phyloP scores from a whole-genome alignment of 2,329 filamentous ascomycete genomes.

The Colletotrichum sp. region DNA sequence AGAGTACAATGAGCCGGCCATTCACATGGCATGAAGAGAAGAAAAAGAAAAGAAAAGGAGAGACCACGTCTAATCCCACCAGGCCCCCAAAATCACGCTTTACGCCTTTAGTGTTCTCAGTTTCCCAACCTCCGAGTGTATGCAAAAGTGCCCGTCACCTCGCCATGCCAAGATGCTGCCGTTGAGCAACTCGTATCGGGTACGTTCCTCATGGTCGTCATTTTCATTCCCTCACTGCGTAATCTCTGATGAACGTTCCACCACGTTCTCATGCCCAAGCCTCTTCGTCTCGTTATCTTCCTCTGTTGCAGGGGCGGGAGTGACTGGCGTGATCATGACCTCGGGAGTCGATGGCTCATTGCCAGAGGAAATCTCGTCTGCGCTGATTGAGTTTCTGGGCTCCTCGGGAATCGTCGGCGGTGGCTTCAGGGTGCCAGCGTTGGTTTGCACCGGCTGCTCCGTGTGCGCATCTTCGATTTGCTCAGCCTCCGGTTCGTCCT shows the following conservation, averaged over 20 bases:
- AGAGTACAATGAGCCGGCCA: constrained; percentile 13
- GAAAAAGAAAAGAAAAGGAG: background rate
- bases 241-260: constrained; percentile 37
- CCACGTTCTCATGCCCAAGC: constrained; percentile 43
- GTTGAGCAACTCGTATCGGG: background rate
- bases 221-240: constrained; percentile 31
- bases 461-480: constrained; percentile 36
- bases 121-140: constrained; percentile 14
- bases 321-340: constrained; percentile 55
- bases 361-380: constrained; percentile 3
- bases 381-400: constrained; percentile 27
- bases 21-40: background rate
- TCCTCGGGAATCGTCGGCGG: constrained; percentile 27
- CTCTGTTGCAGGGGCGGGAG: constrained; percentile 42
- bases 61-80: constrained; percentile 8
- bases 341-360: constrained; percentile 40
- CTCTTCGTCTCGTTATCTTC: constrained; percentile 46
- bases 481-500: constrained; percentile 34
- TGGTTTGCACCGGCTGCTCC: constrained; percentile 22
- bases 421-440: constrained; percentile 13
- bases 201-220: background rate
- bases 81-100: constrained; percentile 1
- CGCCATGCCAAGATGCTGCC: background rate
- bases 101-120: constrained; percentile 11
- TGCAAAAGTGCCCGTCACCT: constrained; percentile 6